These are phyloP conservation scores for Arthrinium puccinioides DNA, from an alignment of 2,329 filamentous ascomycete genomes.

Conservation along the genomic window DNA sequence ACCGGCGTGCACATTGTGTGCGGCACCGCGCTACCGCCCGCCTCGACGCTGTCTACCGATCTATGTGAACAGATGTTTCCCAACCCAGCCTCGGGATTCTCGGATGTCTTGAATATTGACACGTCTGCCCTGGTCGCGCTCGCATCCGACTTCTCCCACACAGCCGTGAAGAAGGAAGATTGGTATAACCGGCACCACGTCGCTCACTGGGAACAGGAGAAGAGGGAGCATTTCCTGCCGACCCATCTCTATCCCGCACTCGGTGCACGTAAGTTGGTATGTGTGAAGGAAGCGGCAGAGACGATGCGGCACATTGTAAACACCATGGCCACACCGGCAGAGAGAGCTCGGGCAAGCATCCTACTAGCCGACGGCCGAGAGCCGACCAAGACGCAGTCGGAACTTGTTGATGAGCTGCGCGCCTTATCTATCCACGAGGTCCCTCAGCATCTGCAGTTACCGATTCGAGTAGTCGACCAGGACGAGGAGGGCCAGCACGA, in stretches of 20 bases:
- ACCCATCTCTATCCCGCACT: constrained; percentile 58
- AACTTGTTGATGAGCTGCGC: constrained; percentile 22
- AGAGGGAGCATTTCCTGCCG: constrained; percentile 48
- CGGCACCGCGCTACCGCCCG: constrained; percentile 10
- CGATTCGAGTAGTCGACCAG: constrained; percentile 48
- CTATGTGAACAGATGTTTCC: constrained; percentile 20
- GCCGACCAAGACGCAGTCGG: constrained; percentile 11
- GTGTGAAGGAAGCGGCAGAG: constrained; percentile 56
- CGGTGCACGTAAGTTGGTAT: constrained; percentile 48
- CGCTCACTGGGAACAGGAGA: constrained; percentile 59
- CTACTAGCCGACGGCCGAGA: constrained; percentile 35
- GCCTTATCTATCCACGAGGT: constrained; percentile 29
- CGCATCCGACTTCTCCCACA: constrained; percentile 66
- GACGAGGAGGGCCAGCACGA: constrained; percentile 21
- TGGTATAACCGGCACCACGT: constrained; percentile 51
- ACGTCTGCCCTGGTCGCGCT: constrained; percentile 66
- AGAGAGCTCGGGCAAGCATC: constrained; percentile 51
- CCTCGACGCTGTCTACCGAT: constrained; percentile 11
- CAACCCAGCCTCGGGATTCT: constrained; percentile 16
- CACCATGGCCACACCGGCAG: constrained; percentile 53
- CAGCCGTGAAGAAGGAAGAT: constrained; percentile 23
- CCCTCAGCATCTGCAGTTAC: constrained; percentile 37
- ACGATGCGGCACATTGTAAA: constrained; percentile 62
- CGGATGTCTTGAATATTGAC: constrained; percentile 46
- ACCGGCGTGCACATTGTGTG: constrained; percentile 18